phyloP scores from a whole-genome alignment of 1,284 basidiomycete species.

The Leccinum pseudoinsigne region DNA sequence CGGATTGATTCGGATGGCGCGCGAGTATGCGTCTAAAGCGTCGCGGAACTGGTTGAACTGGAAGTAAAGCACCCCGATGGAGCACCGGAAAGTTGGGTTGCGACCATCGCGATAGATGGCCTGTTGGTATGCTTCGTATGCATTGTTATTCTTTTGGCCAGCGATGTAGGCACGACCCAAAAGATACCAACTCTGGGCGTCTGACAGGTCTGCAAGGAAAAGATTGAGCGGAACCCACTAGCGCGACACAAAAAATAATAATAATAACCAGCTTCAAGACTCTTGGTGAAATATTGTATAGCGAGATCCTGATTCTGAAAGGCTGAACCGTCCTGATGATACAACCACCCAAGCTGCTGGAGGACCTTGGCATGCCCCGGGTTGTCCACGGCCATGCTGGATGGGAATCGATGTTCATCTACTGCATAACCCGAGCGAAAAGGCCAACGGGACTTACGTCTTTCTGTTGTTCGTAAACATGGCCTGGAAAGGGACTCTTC shows the following conservation, averaged over 20 bases:
- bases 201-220: slow-evolving; percentile 71
- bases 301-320: slow-evolving; percentile 97
- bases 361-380: slow-evolving; percentile 96
- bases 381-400: slow-evolving; percentile 84
- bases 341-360: slow-evolving; percentile 97
- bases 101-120: slow-evolving; percentile 98
- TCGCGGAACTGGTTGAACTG: slow-evolving; percentile 99
- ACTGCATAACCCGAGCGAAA: background rate
- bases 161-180: slow-evolving; percentile 98
- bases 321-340: slow-evolving; percentile 91
- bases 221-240: slow-evolving; percentile 6
- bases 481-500: slow-evolving; percentile 85
- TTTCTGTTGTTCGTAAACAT: slow-evolving; percentile 96
- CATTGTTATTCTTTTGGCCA: slow-evolving; percentile 99
- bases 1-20: slow-evolving; percentile 97
- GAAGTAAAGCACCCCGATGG: slow-evolving; percentile 98
- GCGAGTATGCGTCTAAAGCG: slow-evolving; percentile 97
- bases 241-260: background rate
- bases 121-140: slow-evolving; percentile 99
- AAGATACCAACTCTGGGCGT: slow-evolving; percentile 98
- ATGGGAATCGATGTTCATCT: slow-evolving; percentile 8
- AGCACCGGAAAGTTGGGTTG: slow-evolving; percentile 99
- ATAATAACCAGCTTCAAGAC: too few species aligned
- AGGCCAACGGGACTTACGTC: slow-evolving; percentile 59
- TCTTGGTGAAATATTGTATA: slow-evolving; percentile 71